Evolutionary conservation across 2,329 filamentous ascomycete species (phyloP).

Genomic region (Colletotrichum orchidophilum): DNA sequence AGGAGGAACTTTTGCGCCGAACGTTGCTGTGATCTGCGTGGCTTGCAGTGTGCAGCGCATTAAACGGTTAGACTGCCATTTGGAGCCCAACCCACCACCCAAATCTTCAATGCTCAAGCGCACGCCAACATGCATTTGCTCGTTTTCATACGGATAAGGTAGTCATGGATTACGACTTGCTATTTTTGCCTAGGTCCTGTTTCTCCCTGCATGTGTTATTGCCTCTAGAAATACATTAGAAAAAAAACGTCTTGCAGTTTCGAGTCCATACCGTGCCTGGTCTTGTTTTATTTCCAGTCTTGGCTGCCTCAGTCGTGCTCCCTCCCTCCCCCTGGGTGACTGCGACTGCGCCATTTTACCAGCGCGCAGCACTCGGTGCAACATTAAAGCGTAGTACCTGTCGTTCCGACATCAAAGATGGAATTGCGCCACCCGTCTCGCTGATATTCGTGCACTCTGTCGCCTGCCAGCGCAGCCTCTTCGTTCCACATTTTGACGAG

Average conservation of each 20-base stretch:
- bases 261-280: slow-evolving; percentile 6
- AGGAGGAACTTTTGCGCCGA: slow-evolving; percentile 2
- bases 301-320: not conserved
- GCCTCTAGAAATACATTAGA: not conserved
- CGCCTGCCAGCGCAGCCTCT: slow-evolving; percentile 74
- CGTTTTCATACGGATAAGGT: not conserved
- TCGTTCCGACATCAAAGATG: slow-evolving; percentile 72
- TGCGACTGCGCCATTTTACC: slow-evolving; percentile 9
- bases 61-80: not conserved
- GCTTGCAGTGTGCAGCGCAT: not conserved
- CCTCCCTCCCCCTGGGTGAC: not conserved
- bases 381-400: slow-evolving; percentile 19
- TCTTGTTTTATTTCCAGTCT: not conserved
- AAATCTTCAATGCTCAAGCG: not conserved
- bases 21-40: not conserved
- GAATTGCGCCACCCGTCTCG: slow-evolving; percentile 83
- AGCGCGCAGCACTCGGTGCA: slow-evolving; percentile 1
- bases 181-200: slow-evolving; percentile 16
- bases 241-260: not conserved
- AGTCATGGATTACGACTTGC: slow-evolving; percentile 10
- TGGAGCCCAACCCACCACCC: not conserved
- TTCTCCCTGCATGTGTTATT: slow-evolving; percentile 17
- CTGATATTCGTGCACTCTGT: slow-evolving; percentile 79
- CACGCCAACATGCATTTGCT: not conserved
- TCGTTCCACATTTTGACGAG: slow-evolving; percentile 90